phyloP scores from a whole-genome alignment of 192 early-diverging fungal genomes.

The Coemansia sp. region DNA sequence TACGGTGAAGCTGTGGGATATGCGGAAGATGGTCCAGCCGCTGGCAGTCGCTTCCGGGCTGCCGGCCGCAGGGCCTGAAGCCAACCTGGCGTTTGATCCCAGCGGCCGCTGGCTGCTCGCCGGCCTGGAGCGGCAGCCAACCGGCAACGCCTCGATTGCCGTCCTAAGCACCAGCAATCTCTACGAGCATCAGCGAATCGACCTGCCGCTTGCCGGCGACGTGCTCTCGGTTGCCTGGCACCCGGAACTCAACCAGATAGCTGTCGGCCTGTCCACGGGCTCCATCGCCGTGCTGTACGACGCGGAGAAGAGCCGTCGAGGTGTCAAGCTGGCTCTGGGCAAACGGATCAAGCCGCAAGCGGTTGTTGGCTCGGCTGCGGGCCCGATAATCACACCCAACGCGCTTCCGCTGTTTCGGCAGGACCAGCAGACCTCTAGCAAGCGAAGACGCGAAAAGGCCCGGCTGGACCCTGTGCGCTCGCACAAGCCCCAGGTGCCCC shows the following conservation, averaged over 20 bases:
- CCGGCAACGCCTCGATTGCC: conserved; percentile 3
- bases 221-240: conserved; percentile 85
- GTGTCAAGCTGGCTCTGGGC: conserved; percentile 67
- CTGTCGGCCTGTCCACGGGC: conserved; percentile 75
- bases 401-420: conserved; percentile 85
- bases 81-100: conserved; percentile 82
- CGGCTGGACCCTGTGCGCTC: conserved; percentile 70
- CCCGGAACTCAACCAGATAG: conserved; percentile 81
- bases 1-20: conserved; percentile 93
- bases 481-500: conserved; percentile 61
- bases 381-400: conserved; percentile 84
- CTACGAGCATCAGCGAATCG: conserved; percentile 1
- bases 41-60: conserved; percentile 58
- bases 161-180: conserved; percentile 14
- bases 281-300: conserved; percentile 75
- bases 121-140: conserved; percentile 40
- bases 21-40: conserved; percentile 57
- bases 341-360: conserved; percentile 31
- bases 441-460: conserved; percentile 72
- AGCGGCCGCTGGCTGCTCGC: conserved; percentile 75
- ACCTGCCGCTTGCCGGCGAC: conserved; percentile 30
- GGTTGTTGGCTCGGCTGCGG: conserved; percentile 2
- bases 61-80: conserved; percentile 65
- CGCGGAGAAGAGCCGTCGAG: conserved; percentile 61
- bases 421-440: conserved; percentile 58